phyloP scores from a whole-genome alignment of 2,329 filamentous ascomycete genomes.

The Colletotrichum sidae region DNA sequence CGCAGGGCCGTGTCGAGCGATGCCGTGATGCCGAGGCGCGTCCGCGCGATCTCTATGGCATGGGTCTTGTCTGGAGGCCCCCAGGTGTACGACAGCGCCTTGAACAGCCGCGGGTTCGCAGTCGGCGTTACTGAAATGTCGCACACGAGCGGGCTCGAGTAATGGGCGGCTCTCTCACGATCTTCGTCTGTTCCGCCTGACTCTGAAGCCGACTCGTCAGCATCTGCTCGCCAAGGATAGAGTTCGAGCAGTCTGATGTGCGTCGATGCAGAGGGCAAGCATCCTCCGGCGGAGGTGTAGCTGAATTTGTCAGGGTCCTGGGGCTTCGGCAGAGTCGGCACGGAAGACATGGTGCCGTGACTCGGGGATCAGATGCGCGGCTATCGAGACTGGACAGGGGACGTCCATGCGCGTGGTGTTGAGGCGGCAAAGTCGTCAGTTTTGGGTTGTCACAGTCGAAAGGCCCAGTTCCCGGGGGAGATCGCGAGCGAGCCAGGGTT shows the following conservation, averaged over 20 bases:
- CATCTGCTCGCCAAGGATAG: constrained; percentile 6
- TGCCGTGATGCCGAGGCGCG: constrained; percentile 25
- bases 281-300: not conserved
- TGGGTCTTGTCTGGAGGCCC: constrained; percentile 30
- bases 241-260: constrained; percentile 35
- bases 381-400: constrained; percentile 8
- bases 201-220: not conserved
- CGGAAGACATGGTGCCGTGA: constrained; percentile 26
- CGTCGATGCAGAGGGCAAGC: constrained; percentile 25
- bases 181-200: constrained; percentile 10
- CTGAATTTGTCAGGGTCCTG: constrained; percentile 5
- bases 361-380: constrained; percentile 13
- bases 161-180: not conserved
- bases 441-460: not conserved
- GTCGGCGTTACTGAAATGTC: constrained; percentile 18
- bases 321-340: constrained; percentile 16
- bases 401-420: constrained; percentile 2
- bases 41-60: constrained; percentile 16
- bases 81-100: constrained; percentile 44
- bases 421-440: constrained; percentile 16
- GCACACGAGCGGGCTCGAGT: constrained; percentile 24
- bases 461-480: not conserved
- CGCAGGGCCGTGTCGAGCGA: constrained; percentile 34
- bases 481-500: not conserved
- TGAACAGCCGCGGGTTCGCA: constrained; percentile 37